These are phyloP conservation scores for Hanseniaspora guilliermondii DNA, from an alignment of 805 yeast species.

Conservation along the genomic window DNA sequence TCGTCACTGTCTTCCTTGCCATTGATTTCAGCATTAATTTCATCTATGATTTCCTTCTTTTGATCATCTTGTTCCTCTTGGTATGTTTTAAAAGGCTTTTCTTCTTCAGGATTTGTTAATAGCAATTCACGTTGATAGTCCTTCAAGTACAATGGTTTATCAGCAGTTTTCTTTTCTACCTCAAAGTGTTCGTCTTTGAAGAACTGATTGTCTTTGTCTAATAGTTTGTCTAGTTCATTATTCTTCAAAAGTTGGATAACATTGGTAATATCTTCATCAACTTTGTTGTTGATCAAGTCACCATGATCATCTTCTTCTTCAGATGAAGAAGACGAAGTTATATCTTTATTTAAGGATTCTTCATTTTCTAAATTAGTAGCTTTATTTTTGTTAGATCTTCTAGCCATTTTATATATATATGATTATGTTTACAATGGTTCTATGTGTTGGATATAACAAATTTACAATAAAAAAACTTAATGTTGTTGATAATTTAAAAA, in stretches of 20 bases:
- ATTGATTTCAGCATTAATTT: conserved; percentile 41
- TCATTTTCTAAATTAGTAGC: not conserved
- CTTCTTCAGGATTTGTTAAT: conserved; percentile 55
- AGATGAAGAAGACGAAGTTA: conserved; percentile 23
- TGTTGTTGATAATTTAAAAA: too few species aligned
- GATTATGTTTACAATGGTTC: not conserved
- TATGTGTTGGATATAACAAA: not conserved
- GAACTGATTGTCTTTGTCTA: conserved; percentile 59
- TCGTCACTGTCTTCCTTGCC: conserved; percentile 35
- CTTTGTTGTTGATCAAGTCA: conserved; percentile 71
- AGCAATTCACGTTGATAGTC: conserved; percentile 84
- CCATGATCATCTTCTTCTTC: conserved; percentile 87
- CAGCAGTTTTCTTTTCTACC: conserved; percentile 30
- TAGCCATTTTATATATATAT: conserved; percentile 6
- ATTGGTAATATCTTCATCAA: conserved; percentile 63
- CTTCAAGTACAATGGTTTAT: conserved; percentile 72
- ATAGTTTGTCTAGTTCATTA: conserved; percentile 45
- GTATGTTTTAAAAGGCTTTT: conserved; percentile 32
- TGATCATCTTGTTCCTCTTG: conserved; percentile 61
- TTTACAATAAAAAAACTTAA: too few species aligned
- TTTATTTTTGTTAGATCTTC: conserved; percentile 24
- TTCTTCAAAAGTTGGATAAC: conserved; percentile 59
- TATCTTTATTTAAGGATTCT: conserved; percentile 24
- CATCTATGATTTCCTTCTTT: conserved; percentile 56
- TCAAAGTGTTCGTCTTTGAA: conserved; percentile 43